phyloP scores from a whole-genome alignment of 495 filamentous ascomycete genomes.

The Penicillium riverlandense region DNA sequence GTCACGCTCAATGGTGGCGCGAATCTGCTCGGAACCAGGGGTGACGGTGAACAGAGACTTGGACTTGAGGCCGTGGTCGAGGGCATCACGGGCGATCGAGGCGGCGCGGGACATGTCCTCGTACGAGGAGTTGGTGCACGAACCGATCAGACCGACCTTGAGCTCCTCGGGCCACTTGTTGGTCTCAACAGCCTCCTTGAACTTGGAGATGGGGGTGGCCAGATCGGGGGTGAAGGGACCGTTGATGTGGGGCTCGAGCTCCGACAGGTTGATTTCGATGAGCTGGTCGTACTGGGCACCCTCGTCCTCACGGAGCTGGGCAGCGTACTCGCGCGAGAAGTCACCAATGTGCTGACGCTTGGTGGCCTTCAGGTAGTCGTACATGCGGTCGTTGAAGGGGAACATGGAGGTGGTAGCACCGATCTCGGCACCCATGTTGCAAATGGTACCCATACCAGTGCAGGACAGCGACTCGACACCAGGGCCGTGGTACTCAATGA shows the following conservation, averaged over 20 bases:
- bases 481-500: constrained; percentile 91
- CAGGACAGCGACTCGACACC: constrained; percentile 65
- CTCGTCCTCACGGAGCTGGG: constrained; percentile 83
- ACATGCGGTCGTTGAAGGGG: constrained; percentile 97
- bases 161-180: constrained; percentile 97
- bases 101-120: constrained; percentile 98
- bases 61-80: constrained; percentile 88
- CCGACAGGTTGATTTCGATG: constrained; percentile 88
- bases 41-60: constrained; percentile 93
- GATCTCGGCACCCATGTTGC: constrained; percentile 86
- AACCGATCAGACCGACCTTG: constrained; percentile 89
- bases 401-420: constrained; percentile 97
- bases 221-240: constrained; percentile 99
- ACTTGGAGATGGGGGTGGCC: constrained; percentile 95
- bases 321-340: constrained; percentile 75
- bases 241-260: constrained; percentile 98
- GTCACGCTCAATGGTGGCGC: constrained; percentile 90
- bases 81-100: constrained; percentile 89
- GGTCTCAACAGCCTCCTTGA: constrained; percentile 85
- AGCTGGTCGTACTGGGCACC: constrained; percentile 96
- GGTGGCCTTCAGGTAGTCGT: constrained; percentile 89
- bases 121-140: constrained; percentile 99
- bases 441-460: constrained; percentile 65
- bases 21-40: constrained; percentile 95
- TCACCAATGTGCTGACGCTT: constrained; percentile 89